Evolutionary conservation across 2,329 filamentous ascomycete genomes (phyloP), one percentile per base, ranked within the genome.

Genomic region (Sporothrix brasiliensis): DNA sequence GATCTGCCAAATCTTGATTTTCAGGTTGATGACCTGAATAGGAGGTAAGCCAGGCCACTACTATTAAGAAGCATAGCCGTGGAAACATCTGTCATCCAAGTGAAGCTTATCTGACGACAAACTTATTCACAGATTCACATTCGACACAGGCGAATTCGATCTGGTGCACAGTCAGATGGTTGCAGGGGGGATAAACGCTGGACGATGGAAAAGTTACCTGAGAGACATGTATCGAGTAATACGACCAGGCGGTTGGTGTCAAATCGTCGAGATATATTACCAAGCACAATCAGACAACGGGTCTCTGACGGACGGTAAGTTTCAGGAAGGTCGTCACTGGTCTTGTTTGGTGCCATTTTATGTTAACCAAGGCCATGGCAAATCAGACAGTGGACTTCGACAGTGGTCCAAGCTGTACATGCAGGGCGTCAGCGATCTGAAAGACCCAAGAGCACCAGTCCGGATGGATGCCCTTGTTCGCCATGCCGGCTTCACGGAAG

Each of bases 211-310:
- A 69, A 84, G 85, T 44, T 97, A 96, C 79, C 79, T 97, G 73
- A 83, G 84, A 74, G 94, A 97, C 75, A 91, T 97, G 72, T 86
- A 88, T 74, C 85, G 87, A 27, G 85, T 93, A 11, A 81, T 94
- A 73, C 90, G 88, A 67, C 90, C 89, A 6, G 91, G 89, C 2
- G 93, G 94, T 1, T 97, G 93, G 92, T 86, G 91, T 71, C 93
- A 97, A 77, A 89, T 97, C 85, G 87, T 92, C n/a, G 94, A 97
- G 77, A 87, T 94, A 75, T 93, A 96, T 76, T 90, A 90, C 78
- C 92, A 93, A 74, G 89, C 92, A 34, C 94, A 97, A 78, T 97
- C 92, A 0, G 89, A 94, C 75, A 96, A 92, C 75, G 93, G 93
- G 5, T 88, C 87, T n/a, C 81, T 95, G 75, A 89, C 87, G 13